Base-by-base conservation (phyloP, 106 monocot genomes). In the Dendrobium nobile region DNA sequence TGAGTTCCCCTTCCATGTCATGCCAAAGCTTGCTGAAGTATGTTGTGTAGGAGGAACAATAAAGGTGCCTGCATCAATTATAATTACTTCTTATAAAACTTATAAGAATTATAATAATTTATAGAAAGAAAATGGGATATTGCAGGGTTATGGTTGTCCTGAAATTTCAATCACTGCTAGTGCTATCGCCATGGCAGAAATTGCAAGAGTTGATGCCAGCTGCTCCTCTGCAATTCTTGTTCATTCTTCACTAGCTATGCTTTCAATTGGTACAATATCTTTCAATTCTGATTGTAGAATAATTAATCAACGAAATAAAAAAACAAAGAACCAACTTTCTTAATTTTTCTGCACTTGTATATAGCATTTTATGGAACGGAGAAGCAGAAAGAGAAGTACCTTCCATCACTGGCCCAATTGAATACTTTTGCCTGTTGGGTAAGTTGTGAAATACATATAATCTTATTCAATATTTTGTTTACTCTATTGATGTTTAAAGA, bases 131-230 rank as follows among this genome's bases (percentile, higher is more conserved):
- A 37, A 37, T 37, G 37, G 37, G 37, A 37, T 45, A 45, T 45
- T 45, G 8, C 9, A 94, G 97, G 97, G 94, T 41, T 98, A 98
- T 89, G 92, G 94, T 8, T 98, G 97, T 77, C 92, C 92, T 2
- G 94, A 89, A 56, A 87, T 98, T 42, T 92, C 97, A 19, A 82
- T 87, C 44, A 94, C 89, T 65, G 97, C 72, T 75, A 91, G 84
- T 85, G 97, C 94, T 77, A 59, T 94, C 84, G 85, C 85, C 64
- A 76, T 41, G 3, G 88, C 92, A 48, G 97, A 98, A 89, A 78
- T 98, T 28, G 90, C 94, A 26, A 89, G 97, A 79, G 97, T 98
- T 33, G 97, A 98, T 85, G 92, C 97, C 58, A 98, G 97, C 86
- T 91, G 92, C 72, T 92, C 92, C 54, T 91, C 97, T 10, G 92